Base-by-base conservation (phyloP, 805 yeast genomes). In the Candida koratica region DNA sequence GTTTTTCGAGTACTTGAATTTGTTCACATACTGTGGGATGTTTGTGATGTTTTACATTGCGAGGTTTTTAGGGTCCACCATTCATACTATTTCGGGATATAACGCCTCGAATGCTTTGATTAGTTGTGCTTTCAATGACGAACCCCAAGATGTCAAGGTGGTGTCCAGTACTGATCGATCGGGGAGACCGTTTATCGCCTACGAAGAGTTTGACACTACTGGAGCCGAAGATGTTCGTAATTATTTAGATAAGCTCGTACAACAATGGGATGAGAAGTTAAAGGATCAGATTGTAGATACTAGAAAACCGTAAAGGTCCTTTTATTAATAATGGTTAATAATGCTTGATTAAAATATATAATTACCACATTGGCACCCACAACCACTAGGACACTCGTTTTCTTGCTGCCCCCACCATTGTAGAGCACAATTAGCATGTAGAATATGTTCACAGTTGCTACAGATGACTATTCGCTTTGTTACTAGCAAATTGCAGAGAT, bases 61-160 rank as follows among this genome's bases (percentile, higher is more conserved):
- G 7, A 73, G 97, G 46, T 67, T 71, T 46, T 53, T 78, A 18
- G 98, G 98, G 1, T 82, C 95, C 4, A 82, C 83, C 11, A 84
- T 90, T 80, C 96, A 90, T 56, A 85, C 84, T 49, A 84, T 93
- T 28, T 73, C 81, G 19, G 96, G 97, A 2, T 86, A 88, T 59
- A 79, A 69, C 9, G 97, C 95, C 10, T 95, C 97, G 6, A 83
- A 84, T 53, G 86, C 97, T 2, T 86, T 93, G 1, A 69, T 86
- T 2, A 42, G 46, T 12, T 55, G 56, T 18, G 84, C 80, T 6
- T 72, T 82, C 3, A 66, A 64, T 12, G 48, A 44, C 22, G 79
- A 77, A 50, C 64, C 65, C 14, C 63, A 79, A 35, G 78, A 79
- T 48, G 76, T 73, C 41, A 66, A 66, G 37, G 47, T 60, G 3